These are phyloP conservation scores for Syzygium jambos DNA, from an alignment of 345 rosid species.

Conservation along the genomic window DNA sequence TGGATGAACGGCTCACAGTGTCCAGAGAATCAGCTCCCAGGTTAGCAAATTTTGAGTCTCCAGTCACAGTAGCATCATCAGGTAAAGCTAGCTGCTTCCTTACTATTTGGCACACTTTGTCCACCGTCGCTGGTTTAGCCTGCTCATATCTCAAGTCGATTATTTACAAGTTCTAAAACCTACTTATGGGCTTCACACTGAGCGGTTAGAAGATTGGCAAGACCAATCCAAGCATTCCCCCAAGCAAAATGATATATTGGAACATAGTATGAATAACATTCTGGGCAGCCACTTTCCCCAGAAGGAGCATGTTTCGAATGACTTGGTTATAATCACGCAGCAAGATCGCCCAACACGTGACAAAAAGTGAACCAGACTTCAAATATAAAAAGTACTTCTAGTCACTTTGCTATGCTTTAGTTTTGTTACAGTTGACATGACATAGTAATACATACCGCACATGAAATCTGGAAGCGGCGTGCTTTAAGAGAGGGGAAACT, in stretches of 20 bases:
- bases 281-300: neutral
- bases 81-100: conserved; percentile 42
- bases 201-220: neutral
- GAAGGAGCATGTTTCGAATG: neutral
- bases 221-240: neutral
- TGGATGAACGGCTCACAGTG: conserved; percentile 17
- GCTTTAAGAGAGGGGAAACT: conserved; percentile 30
- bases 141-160: neutral
- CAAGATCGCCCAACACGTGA: neutral
- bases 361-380: neutral
- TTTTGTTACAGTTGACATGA: neutral
- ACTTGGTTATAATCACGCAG: neutral
- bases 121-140: conserved; percentile 40
- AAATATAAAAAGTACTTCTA: neutral
- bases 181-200: neutral
- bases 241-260: neutral
- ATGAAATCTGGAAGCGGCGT: conserved; percentile 21
- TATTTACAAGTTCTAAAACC: neutral
- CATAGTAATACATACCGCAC: conserved; percentile 29
- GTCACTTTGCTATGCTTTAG: neutral
- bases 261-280: neutral
- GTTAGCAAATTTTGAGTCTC: conserved; percentile 35
- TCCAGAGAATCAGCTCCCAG: conserved; percentile 53
- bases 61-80: conserved; percentile 18
- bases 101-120: conserved; percentile 31